Conservation (phyloP, 1,139 yeast genomes). For the Ogataea hybrid region DNA sequence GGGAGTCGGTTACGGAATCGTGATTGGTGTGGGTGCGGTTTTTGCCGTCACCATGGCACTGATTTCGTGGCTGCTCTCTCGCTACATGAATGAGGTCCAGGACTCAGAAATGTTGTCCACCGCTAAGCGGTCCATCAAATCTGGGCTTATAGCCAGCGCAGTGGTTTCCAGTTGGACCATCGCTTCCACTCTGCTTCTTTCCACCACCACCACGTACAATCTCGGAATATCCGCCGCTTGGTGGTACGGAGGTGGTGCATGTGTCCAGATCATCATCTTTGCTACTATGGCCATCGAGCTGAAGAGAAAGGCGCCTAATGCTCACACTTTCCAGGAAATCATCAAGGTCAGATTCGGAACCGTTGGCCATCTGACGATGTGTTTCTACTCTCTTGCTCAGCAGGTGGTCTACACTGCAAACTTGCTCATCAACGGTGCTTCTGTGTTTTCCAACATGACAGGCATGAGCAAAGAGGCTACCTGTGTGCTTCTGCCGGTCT, state of each 20-base stretch:
- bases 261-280: slow-evolving; percentile 51
- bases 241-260: slow-evolving; percentile 54
- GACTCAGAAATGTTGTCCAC: slow-evolving; percentile 37
- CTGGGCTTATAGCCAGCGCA: slow-evolving; percentile 37
- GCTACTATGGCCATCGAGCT: slow-evolving; percentile 53
- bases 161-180: slow-evolving; percentile 41
- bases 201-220: slow-evolving; percentile 28
- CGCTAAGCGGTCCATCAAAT: slow-evolving; percentile 36
- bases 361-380: slow-evolving; percentile 29
- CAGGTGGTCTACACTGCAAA: slow-evolving; percentile 34
- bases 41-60: slow-evolving; percentile 34
- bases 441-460: slow-evolving; percentile 38
- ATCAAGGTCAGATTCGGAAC: slow-evolving; percentile 48
- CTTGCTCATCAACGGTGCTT: slow-evolving; percentile 40
- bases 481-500: slow-evolving; percentile 42
- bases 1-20: slow-evolving; percentile 33
- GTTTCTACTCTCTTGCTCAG: slow-evolving; percentile 28
- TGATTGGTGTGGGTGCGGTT: slow-evolving; percentile 35
- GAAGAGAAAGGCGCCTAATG: slow-evolving; percentile 52
- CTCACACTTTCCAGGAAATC: slow-evolving; percentile 54
- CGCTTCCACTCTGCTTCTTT: slow-evolving; percentile 35
- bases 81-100: slow-evolving; percentile 33
- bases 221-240: slow-evolving; percentile 43
- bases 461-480: slow-evolving; percentile 42
- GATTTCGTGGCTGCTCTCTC: slow-evolving; percentile 30